Conservation (phyloP, 164 flowering plant genomes). For the Berberis thunbergii region DNA sequence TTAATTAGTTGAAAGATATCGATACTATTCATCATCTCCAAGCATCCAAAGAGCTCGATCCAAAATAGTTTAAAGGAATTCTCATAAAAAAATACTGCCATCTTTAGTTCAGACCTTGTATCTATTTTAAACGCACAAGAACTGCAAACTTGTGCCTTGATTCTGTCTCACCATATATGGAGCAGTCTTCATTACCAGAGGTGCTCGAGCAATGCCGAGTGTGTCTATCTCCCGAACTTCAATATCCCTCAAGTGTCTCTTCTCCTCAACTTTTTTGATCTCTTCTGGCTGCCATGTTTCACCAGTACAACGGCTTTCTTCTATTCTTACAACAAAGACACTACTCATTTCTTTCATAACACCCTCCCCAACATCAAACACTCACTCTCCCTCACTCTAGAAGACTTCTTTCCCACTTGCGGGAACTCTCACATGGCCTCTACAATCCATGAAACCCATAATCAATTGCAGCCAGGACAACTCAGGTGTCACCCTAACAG, state of each 20-base stretch:
- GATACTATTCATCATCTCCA: too few relatives aligned
- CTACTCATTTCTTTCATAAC: slow-evolving; percentile 15
- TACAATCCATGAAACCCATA: slow-evolving; percentile 14
- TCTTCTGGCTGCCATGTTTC: slow-evolving; percentile 5
- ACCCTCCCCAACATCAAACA: slow-evolving; percentile 23
- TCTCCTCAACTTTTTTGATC: slow-evolving; percentile 22
- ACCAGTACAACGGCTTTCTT: slow-evolving; percentile 25
- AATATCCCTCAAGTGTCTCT: slow-evolving; percentile 10
- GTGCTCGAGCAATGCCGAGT: slow-evolving; percentile 4
- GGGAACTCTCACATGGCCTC: slow-evolving; percentile 18
- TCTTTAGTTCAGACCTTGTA: too few relatives aligned
- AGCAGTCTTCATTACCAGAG: too few relatives aligned
- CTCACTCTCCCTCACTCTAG: slow-evolving; percentile 38
- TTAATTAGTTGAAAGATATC: too few relatives aligned
- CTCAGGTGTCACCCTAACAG: slow-evolving; percentile 22
- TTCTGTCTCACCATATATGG: too few relatives aligned
- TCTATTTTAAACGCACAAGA: too few relatives aligned
- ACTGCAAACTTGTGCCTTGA: too few relatives aligned
- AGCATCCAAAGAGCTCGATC: too few relatives aligned
- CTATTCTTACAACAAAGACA: slow-evolving; percentile 19
- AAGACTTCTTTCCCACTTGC: slow-evolving; percentile 32
- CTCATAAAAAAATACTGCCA: too few relatives aligned
- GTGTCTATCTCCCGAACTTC: not conserved
- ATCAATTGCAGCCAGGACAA: slow-evolving; percentile 19
- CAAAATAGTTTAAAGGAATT: too few relatives aligned